Base-by-base conservation (phyloP, 1,284 basidiomycete genomes). In the Tranzscheliella williamsii region DNA sequence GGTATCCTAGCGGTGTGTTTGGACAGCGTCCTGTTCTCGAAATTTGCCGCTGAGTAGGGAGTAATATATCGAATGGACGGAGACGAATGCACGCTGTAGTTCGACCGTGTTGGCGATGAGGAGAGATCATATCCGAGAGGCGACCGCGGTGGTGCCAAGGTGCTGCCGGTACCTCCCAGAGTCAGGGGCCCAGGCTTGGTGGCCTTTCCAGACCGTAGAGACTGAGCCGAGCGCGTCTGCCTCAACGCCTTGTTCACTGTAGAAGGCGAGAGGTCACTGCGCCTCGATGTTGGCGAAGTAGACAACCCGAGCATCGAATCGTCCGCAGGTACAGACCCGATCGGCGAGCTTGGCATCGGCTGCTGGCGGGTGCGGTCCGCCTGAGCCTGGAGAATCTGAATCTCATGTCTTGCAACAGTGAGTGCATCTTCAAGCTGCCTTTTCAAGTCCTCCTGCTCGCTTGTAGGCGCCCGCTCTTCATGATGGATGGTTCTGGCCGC, bases 31-130 rank as follows among this genome's bases (percentile, higher is more conserved):
- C 52, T 35, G 4, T 34, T 31, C 17, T 54, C 56, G 16, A 49
- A 50, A 9, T 33, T 24, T 3, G 48, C 36, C 17, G 52, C 23
- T 4, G 53, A 43, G 29, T 35, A 56, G 0, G 58, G 58, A 13
- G 58, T 32, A 26, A 62, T 62, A 37, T 62, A 62, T 16, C 53
- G 52, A 22, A 62, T 55, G 9, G 58, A 62, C 0, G 52, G 52
- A 44, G 58, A 62, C 17, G 52, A 40, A 22, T 39, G n/a, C 13
- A 13, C 29, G 31, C 58, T 56, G 24, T 41, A 24, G 34, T 42
- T 56, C 23, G 58, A 62, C 11, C 53, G 43, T 6, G 58, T 62
- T 0, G 58, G 58, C n/a, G 58, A 62, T 15, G 53, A 44, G 38
- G 52, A 13, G 2, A 18, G 17, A 8, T 62, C 58, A 17, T 43